Evolutionary conservation across 1,139 yeast species (phyloP).

Genomic region (Debaryomyces udenii): DNA sequence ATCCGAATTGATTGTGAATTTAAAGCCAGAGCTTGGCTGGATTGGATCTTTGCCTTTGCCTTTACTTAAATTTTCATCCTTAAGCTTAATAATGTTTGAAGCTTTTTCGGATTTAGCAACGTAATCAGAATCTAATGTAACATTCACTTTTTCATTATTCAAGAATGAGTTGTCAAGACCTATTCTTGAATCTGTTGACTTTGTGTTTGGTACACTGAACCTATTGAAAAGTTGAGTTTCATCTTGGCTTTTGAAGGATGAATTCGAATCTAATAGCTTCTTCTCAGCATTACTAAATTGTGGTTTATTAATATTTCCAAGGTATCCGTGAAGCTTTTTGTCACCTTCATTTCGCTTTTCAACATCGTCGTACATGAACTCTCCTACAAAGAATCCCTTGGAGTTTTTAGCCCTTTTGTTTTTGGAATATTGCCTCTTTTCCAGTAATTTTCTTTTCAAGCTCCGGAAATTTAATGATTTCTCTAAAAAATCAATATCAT

Average conservation of each 20-base stretch:
- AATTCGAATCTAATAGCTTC: background rate
- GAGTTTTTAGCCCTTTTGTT: slow-evolving; percentile 22
- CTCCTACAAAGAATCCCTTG: slow-evolving; percentile 37
- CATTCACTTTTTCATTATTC: slow-evolving; percentile 21
- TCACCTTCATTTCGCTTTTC: slow-evolving; percentile 16
- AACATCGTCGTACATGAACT: slow-evolving; percentile 39
- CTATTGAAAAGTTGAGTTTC: slow-evolving; percentile 20
- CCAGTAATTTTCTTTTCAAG: slow-evolving; percentile 18
- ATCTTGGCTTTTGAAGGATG: slow-evolving; percentile 16
- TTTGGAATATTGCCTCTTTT: slow-evolving; percentile 14
- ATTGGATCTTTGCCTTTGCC: slow-evolving; percentile 14
- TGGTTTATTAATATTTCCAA: slow-evolving; percentile 36
- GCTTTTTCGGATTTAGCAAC: slow-evolving; percentile 28
- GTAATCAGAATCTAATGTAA: slow-evolving; percentile 33
- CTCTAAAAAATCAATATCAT: slow-evolving; percentile 32
- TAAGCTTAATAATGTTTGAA: slow-evolving; percentile 15
- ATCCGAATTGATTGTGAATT: slow-evolving; percentile 34
- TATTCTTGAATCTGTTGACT: slow-evolving; percentile 20
- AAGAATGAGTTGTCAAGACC: slow-evolving; percentile 25
- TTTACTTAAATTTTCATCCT: slow-evolving; percentile 10
- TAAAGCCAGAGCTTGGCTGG: slow-evolving; percentile 44
- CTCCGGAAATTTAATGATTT: slow-evolving; percentile 28
- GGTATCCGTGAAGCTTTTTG: slow-evolving; percentile 31
- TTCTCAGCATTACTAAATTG: slow-evolving; percentile 18
- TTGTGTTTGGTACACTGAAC: slow-evolving; percentile 16